Evolutionary conservation across 495 filamentous ascomycete species (phyloP).

Genomic region (Podospora tetraspora): DNA sequence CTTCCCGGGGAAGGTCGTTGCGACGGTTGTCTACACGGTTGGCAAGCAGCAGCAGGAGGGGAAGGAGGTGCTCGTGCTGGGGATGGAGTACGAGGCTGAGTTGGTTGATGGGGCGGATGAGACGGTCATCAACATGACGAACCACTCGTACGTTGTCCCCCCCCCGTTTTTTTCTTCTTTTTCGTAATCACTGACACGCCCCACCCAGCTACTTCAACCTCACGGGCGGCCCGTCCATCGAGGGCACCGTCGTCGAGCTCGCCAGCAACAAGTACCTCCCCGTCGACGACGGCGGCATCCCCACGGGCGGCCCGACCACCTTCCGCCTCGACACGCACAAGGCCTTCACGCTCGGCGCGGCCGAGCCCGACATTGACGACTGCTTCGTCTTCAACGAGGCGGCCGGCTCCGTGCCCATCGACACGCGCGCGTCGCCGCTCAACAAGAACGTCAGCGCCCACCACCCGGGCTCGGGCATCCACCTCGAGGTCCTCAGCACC

Average conservation of each 20-base stretch:
- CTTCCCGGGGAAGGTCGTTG: conserved; percentile 78
- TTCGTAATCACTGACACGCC: neutral
- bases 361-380: conserved; percentile 75
- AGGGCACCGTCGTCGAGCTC: conserved; percentile 70
- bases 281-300: conserved; percentile 64
- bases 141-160: conserved; percentile 69
- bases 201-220: conserved; percentile 87
- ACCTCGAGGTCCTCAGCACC: conserved; percentile 80
- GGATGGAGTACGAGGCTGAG: conserved; percentile 84
- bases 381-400: conserved; percentile 76
- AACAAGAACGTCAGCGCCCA: conserved; percentile 59
- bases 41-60: conserved; percentile 57
- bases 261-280: conserved; percentile 67
- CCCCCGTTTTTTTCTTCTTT: neutral
- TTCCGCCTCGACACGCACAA: conserved; percentile 58
- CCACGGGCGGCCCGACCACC: conserved; percentile 49
- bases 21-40: conserved; percentile 70
- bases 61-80: conserved; percentile 59
- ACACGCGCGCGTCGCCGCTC: conserved; percentile 66
- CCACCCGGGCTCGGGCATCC: conserved; percentile 64
- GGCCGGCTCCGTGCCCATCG: conserved; percentile 57
- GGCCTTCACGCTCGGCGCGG: conserved; percentile 61
- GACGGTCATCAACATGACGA: conserved; percentile 86
- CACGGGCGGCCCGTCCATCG: conserved; percentile 57
- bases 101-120: conserved; percentile 72